Base-by-base conservation (phyloP, 768 basidiomycete genomes). In the Grammothele lineata region DNA sequence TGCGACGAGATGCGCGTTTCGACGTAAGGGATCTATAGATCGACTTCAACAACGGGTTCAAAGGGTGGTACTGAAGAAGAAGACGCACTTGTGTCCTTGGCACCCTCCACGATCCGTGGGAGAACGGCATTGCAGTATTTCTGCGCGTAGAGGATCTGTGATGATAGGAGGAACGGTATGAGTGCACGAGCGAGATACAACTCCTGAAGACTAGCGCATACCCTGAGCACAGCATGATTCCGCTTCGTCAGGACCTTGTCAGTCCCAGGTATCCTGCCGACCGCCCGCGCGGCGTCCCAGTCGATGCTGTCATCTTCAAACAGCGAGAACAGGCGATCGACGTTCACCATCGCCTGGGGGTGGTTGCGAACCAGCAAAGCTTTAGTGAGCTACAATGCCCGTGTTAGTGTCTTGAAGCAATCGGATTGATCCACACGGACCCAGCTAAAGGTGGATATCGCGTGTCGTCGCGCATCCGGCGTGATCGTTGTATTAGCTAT, bases 351-450 rank as follows among this genome's bases (percentile, higher is more conserved):
- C 0, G 83, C 80, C 3, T 69, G 62, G 1, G 78, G 64, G 58
- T 95, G 83, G 22, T 82, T 83, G 11, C 85, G 79, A 1, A 93
- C 78, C 2, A 93, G 69, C 21, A 99, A 71, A 0, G 81, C 91
- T 64, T 89, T 89, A 17, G 81, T 75, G 12, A 90, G 73, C 95
- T 96, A 53, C 4, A 24, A 30, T 30, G 27, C 14, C 27, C 27
- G 14, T 30, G 27, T 7, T 7, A 30, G 27, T 14, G 14, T 30
- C 27, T 7, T 7, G 8, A 30, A 30, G 27, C 7, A 30, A 30
- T 14, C 8, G 27, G 27, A 30, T n/a, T n/a, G n/a, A n/a, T n/a
- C n/a, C n/a, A n/a, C 21, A 17, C 41, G 14, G 51, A 91, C 90
- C 85, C 83, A 88, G 48, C 72, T 70, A 85, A 87, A 92, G 4